Evolutionary conservation across 208 protist genomes (phyloP), one percentile per base, ranked within the genome.

Genomic region (Lotmaria passim): DNA sequence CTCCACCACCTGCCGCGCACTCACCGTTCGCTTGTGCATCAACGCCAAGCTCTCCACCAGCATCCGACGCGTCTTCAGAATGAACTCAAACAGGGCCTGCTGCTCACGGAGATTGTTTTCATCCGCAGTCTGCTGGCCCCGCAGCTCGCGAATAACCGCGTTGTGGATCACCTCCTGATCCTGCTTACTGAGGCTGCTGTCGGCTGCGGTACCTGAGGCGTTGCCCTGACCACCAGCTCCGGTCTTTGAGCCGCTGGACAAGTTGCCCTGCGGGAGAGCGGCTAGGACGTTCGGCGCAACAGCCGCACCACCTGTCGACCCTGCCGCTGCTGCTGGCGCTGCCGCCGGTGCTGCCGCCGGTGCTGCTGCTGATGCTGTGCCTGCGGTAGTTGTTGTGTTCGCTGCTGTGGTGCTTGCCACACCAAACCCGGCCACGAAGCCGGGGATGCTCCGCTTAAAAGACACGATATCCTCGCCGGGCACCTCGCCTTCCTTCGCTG

Each of bases 71-170:
- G 90, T 95, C 50, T 82, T 81, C 41, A 95, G 75, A 64, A 95
- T 92, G 60, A 95, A 95, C 69, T 95, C 90, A 67, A 95, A 93
- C 33, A 89, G 77, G 6, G 66, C 69, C 56, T 80, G 81, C 55
- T 91, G 69, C 63, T 94, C 83, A n/a, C 81, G 80, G 7, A 90
- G 48, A 46, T 86, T 90, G 57, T 75, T 78, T 21, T 87, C 85
- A n/a, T 90, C 85, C 5, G 75, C 41, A 5, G 38, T 24, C 33
- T 36, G 59, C 50, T 80, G 74, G 3, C 53, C 72, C 5, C 71
- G 73, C 33, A 87, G 56, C 52, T 82, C 84, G 15, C 64, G 67
- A 21, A 82, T 19, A 14, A 79, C 51, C 24, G 56, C 60, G n/a
- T 23, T 62, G 62, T 55, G 78, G 52, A 70, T 57, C 48, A 57